Evolutionary conservation across 2,329 filamentous ascomycete genomes (phyloP).

Genomic region (Sclerotinia glacialis): DNA sequence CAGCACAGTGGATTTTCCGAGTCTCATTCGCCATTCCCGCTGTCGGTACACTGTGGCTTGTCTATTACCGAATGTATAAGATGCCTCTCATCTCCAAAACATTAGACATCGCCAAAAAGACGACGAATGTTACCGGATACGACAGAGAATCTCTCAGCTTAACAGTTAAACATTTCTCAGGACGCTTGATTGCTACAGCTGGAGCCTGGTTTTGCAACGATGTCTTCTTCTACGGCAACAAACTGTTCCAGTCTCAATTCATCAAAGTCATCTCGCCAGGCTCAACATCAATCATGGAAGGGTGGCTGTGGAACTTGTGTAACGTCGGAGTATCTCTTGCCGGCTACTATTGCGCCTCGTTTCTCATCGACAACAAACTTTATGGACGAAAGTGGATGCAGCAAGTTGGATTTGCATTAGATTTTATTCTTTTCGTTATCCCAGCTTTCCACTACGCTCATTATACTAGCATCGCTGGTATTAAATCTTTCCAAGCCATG

Average conservation of each 20-base stretch:
- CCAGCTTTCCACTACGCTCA: slow-evolving; percentile 86
- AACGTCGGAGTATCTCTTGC: slow-evolving; percentile 83
- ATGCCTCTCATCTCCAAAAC: slow-evolving; percentile 87
- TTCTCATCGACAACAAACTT: slow-evolving; percentile 52
- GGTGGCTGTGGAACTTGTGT: slow-evolving; percentile 89
- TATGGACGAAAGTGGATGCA: slow-evolving; percentile 97
- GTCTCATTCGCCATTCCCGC: slow-evolving; percentile 90
- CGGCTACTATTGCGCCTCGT: slow-evolving; percentile 78
- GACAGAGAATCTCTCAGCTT: slow-evolving; percentile 78
- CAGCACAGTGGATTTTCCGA: slow-evolving; percentile 87
- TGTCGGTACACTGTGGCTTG: slow-evolving; percentile 86
- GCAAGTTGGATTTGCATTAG: slow-evolving; percentile 87
- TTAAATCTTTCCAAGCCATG: slow-evolving; percentile 94
- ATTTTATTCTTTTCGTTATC: slow-evolving; percentile 89
- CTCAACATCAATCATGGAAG: slow-evolving; percentile 66
- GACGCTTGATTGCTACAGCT: slow-evolving; percentile 80
- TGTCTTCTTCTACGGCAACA: slow-evolving; percentile 99
- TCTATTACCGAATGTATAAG: slow-evolving; percentile 94
- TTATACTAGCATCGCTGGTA: slow-evolving; percentile 68
- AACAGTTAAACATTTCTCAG: slow-evolving; percentile 80
- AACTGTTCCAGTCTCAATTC: slow-evolving; percentile 91
- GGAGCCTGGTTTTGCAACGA: slow-evolving; percentile 95
- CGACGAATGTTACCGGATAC: slow-evolving; percentile 84
- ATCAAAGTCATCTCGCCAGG: slow-evolving; percentile 74
- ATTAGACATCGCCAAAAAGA: slow-evolving; percentile 78